These are phyloP conservation scores for Staphylotrichum tortipilum DNA, from an alignment of 495 filamentous ascomycete species.

Conservation along the genomic window DNA sequence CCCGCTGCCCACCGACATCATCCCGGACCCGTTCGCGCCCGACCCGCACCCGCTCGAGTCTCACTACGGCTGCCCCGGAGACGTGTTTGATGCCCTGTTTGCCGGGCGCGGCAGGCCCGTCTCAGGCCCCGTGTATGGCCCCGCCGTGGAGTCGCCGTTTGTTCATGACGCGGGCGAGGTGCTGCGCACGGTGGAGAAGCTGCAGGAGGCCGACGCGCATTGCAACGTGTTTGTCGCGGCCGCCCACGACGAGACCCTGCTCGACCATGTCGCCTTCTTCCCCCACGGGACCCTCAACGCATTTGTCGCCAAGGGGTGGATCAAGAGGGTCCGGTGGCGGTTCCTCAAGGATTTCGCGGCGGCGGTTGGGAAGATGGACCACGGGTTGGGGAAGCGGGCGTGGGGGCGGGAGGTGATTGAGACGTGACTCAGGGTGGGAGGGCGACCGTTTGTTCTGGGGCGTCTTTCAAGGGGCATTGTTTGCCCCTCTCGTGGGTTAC, in stretches of 20 bases:
- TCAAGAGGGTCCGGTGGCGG: constrained; percentile 40
- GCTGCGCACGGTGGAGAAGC: constrained; percentile 31
- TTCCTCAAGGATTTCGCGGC: constrained; percentile 49
- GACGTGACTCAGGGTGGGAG: no score
- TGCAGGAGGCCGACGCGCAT: constrained; percentile 44
- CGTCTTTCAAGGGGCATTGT: no score
- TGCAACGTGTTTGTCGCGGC: constrained; percentile 43
- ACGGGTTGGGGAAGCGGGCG: constrained; percentile 8
- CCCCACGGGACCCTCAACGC: constrained; percentile 38
- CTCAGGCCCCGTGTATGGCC: constrained; percentile 30
- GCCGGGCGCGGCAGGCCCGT: constrained; percentile 10
- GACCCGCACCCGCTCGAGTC: constrained; percentile 5
- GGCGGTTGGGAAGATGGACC: constrained; percentile 23
- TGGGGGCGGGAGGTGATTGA: background rate
- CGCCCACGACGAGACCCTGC: constrained; percentile 45
- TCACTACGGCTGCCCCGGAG: constrained; percentile 28
- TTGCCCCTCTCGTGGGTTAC: no score
- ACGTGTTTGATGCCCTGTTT: constrained; percentile 31
- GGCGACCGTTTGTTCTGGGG: no score
- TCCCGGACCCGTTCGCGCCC: constrained; percentile 30
- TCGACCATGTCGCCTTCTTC: constrained; percentile 42
- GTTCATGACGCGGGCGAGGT: constrained; percentile 23
- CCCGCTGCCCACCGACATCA: constrained; percentile 38
- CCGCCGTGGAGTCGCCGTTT: constrained; percentile 8
- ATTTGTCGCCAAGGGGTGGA: constrained; percentile 45